Evolutionary conservation across 495 filamentous ascomycete genomes (phyloP).

Genomic region (Xylaria castorea): DNA sequence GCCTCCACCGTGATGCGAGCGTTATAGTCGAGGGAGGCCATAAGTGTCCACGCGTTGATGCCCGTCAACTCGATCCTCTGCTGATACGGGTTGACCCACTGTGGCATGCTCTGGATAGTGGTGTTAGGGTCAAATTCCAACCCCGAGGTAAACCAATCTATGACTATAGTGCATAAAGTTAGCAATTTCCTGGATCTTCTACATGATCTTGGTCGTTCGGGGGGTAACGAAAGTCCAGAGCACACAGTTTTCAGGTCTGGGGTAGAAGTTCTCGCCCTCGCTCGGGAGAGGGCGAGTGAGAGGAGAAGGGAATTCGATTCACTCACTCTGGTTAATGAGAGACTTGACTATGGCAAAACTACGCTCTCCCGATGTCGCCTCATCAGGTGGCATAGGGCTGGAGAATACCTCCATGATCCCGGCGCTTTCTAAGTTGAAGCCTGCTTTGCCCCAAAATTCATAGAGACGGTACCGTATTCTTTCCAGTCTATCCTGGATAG

Average conservation of each 20-base stretch:
- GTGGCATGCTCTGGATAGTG: slow-evolving; percentile 21
- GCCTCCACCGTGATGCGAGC: slow-evolving; percentile 38
- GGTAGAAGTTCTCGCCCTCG: background rate
- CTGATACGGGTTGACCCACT: slow-evolving; percentile 37
- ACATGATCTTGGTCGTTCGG: background rate
- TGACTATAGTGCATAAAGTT: slow-evolving; percentile 11
- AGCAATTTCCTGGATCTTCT: background rate
- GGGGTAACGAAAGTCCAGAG: background rate
- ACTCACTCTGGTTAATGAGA: slow-evolving; percentile 25
- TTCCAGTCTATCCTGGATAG: background rate
- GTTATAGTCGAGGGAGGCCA: slow-evolving; percentile 35
- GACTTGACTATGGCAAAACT: slow-evolving; percentile 33
- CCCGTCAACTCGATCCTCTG: slow-evolving; percentile 38
- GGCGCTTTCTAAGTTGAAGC: background rate
- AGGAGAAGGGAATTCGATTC: background rate
- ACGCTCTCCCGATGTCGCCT: slow-evolving; percentile 38
- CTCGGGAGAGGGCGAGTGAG: background rate
- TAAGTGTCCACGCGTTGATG: slow-evolving; percentile 40
- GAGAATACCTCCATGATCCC: background rate
- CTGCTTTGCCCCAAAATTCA: slow-evolving; percentile 14
- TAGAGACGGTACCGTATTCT: slow-evolving; percentile 15
- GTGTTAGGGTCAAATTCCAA: background rate
- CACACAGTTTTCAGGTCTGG: background rate
- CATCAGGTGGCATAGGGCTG: slow-evolving; percentile 31
- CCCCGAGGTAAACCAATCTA: slow-evolving; percentile 6